These are phyloP conservation scores for Fusarium clavum DNA, from an alignment of 2,329 filamentous ascomycete species.

Conservation along the genomic window DNA sequence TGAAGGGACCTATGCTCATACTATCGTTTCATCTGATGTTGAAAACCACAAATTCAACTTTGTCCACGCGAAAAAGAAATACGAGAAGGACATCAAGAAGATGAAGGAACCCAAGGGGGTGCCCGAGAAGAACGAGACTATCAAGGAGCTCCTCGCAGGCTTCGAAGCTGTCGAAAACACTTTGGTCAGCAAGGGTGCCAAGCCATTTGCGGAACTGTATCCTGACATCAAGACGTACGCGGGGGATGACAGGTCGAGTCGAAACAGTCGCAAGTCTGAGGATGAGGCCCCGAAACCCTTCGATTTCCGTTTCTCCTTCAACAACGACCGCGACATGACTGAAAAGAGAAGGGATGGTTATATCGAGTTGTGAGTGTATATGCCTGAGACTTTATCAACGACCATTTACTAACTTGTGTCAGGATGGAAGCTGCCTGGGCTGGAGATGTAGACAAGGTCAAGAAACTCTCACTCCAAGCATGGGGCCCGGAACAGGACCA, in stretches of 20 bases:
- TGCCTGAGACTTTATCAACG: neutral
- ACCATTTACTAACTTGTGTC: constrained; percentile 18
- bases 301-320: constrained; percentile 64
- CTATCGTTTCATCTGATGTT: constrained; percentile 59
- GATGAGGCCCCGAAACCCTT: constrained; percentile 55
- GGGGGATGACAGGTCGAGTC: constrained; percentile 1
- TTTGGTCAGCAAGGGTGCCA: constrained; percentile 68
- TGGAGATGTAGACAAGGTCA: constrained; percentile 75
- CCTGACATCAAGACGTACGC: constrained; percentile 59
- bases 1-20: constrained; percentile 70
- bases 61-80: constrained; percentile 47
- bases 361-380: constrained; percentile 65
- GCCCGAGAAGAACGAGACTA: constrained; percentile 66
- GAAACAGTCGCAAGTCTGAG: neutral
- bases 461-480: constrained; percentile 68
- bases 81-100: constrained; percentile 42
- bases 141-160: constrained; percentile 49
- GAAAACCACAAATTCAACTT: constrained; percentile 49
- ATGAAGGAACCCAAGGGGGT: constrained; percentile 34
- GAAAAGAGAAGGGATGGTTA: constrained; percentile 69
- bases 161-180: constrained; percentile 51
- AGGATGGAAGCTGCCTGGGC: constrained; percentile 79
- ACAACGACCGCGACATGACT: constrained; percentile 64
- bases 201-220: constrained; percentile 73
- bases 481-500: constrained; percentile 67